Evolutionary conservation across 495 filamentous ascomycete genomes (phyloP).

Genomic region (Hypomontagnella monticulosa): DNA sequence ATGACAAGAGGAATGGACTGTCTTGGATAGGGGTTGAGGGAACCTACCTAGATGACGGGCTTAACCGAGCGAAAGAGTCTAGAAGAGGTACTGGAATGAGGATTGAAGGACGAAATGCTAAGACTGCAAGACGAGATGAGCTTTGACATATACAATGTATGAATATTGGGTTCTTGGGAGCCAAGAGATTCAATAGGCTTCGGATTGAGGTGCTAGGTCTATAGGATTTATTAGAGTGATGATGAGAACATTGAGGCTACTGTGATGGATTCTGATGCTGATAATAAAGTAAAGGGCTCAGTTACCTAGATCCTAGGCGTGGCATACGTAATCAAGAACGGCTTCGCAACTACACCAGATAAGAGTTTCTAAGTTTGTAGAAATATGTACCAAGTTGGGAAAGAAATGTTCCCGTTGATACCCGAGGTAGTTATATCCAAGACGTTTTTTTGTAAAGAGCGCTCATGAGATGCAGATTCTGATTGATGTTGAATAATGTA

Average conservation of each 20-base stretch:
- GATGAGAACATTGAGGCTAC: constrained; percentile 2
- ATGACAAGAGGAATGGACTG: constrained; percentile 43
- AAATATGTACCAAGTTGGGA: background rate
- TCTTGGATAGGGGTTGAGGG: constrained; percentile 33
- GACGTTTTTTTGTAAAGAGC: no score
- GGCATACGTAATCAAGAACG: background rate
- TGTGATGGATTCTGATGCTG: background rate
- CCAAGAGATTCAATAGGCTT: constrained; percentile 1
- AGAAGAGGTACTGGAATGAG: constrained; percentile 44
- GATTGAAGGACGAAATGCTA: constrained; percentile 13
- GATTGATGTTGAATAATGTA: no score
- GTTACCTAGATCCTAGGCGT: no score
- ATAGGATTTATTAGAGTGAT: background rate
- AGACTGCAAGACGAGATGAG: background rate
- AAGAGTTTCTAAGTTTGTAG: background rate
- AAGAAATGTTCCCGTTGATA: background rate
- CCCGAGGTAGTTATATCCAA: background rate
- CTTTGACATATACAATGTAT: constrained; percentile 7
- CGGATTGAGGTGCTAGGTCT: constrained; percentile 11
- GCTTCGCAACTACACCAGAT: constrained; percentile 21
- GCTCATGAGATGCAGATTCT: no score
- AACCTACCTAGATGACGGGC: constrained; percentile 39
- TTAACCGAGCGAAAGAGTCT: constrained; percentile 30
- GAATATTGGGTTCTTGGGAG: background rate
- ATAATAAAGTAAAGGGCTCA: no score